Base-by-base conservation (phyloP, 2,329 filamentous ascomycete genomes). In the Allantophomopsis cytisporea region DNA sequence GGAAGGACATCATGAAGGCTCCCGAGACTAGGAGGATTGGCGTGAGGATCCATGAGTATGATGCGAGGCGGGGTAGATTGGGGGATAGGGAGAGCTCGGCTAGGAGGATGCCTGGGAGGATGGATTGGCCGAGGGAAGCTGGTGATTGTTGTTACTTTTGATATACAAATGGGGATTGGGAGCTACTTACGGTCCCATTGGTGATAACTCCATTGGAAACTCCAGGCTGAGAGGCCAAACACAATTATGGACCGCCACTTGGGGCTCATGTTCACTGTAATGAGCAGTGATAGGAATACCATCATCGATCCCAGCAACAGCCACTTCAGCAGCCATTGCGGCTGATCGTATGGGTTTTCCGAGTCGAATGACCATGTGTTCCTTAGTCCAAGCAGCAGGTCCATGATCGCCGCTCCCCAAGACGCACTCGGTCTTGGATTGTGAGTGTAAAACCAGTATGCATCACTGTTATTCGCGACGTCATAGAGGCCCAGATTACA, bases 1-100 rank as follows among this genome's bases (percentile, higher is more conserved):
- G 73, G 44, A 66, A 74, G 2, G 72, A 73, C 28, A 68, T 69
- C 43, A 76, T 54, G 45, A 69, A 66, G 38, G 73, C 59, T 42
- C 71, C 69, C 2, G 65, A 40, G 4, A 66, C 38, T 23, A 71
- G 57, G 49, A 72, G 59, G 10, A 68, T 28, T 8, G 23, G 23
- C 4, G 44, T 39, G 14, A 18, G 18, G 20, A 36, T 3, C 16
- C 35, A 36, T 30, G 37, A 31, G 21, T 12, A 14, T 17, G 15
- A 18, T 20, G 12, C 4, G 2, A 15, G n/a, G 31, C 14, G 16
- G 11, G 31, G 23, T 10, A 28, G 23, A 3, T 34, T n/a, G 13
- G 23, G 17, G 16, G 38, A 20, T 11, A 40, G 35, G 32, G 15
- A 23, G 15, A 40, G 20, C 14, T 40, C 38, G 15, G 32, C 33